Evolutionary conservation across 1,284 basidiomycete species (phyloP).

Genomic region (Sporisorium iseilematis-ciliati): DNA sequence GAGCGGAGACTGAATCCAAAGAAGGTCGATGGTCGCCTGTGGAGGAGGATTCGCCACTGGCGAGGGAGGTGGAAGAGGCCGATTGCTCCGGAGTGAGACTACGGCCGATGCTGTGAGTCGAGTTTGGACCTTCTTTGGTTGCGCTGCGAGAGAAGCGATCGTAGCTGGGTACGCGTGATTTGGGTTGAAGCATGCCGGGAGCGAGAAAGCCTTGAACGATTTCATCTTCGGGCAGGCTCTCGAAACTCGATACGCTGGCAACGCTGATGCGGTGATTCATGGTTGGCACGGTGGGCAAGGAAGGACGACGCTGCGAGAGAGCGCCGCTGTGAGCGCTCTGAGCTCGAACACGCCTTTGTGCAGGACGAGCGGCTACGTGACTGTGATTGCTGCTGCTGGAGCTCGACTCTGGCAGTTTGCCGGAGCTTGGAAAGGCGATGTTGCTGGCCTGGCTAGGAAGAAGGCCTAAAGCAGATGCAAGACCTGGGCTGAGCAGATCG

Average conservation of each 20-base stretch:
- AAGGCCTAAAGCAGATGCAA: constrained; percentile 59
- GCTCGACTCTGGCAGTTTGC: constrained; percentile 5
- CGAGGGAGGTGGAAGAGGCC: constrained; percentile 14
- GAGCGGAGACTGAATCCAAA: constrained; percentile 10
- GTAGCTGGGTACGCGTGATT: constrained; percentile 34
- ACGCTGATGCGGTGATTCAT: constrained; percentile 55
- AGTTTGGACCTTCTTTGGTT: constrained; percentile 10
- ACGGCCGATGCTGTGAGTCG: not conserved
- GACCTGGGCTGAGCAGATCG: constrained; percentile 51
- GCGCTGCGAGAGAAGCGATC: constrained; percentile 28
- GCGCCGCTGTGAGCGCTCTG: constrained; percentile 34
- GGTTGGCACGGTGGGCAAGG: constrained; percentile 54
- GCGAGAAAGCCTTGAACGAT: constrained; percentile 46
- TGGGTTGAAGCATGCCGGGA: constrained; percentile 14
- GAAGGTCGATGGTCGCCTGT: constrained; percentile 6
- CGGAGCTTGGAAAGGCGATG: constrained; percentile 26
- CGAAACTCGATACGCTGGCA: constrained; percentile 60
- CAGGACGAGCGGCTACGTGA: constrained; percentile 1
- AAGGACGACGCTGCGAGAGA: constrained; percentile 41
- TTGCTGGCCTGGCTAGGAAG: constrained; percentile 16
- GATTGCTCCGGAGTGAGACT: constrained; percentile 16
- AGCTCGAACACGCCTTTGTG: constrained; percentile 28
- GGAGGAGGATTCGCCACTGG: constrained; percentile 12
- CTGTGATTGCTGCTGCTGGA: constrained; percentile 4
- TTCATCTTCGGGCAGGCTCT: constrained; percentile 63